phyloP scores from a whole-genome alignment of 176 grass and related monocot species.

The Oryza punctata region DNA sequence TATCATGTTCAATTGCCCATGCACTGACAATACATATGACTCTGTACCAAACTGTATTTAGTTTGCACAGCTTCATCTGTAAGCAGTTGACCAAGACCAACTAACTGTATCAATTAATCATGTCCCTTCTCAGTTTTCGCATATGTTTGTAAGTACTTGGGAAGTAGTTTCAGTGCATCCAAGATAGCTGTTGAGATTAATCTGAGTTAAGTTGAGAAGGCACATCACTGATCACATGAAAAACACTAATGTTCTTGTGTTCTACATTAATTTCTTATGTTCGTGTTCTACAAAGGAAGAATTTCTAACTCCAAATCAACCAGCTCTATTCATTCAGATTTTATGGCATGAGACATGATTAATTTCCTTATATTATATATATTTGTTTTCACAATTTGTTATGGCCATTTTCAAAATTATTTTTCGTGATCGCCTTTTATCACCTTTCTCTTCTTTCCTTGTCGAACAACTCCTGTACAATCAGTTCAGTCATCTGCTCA shows the following conservation, averaged over 20 bases:
- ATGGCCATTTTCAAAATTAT: not conserved
- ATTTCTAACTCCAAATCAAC: not conserved
- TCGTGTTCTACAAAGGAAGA: not conserved
- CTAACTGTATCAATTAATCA: not conserved
- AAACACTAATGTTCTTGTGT: not conserved
- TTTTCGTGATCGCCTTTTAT: not conserved
- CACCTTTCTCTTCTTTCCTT: not conserved
- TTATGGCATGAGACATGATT: no score
- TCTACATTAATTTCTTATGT: no score
- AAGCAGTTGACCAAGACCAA: not conserved
- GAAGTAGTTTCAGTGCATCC: not conserved
- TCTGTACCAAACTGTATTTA: not conserved
- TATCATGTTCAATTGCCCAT: not conserved
- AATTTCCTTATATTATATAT: no score
- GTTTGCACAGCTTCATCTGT: not conserved
- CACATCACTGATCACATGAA: not conserved
- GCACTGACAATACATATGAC: not conserved
- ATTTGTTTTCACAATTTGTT: not conserved
- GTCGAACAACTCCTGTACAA: not conserved
- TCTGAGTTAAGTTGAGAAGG: not conserved
- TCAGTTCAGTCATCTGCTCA: not conserved
- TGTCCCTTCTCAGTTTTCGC: not conserved
- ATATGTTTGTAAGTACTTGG: not conserved
- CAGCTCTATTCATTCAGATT: not conserved
- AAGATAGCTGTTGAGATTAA: not conserved